Percentiles rank a stretch among this genome's conserved stretches.
phyloP scores from a whole-genome alignment of 106 monocot genomes.

The Acorus gramineus region DNA sequence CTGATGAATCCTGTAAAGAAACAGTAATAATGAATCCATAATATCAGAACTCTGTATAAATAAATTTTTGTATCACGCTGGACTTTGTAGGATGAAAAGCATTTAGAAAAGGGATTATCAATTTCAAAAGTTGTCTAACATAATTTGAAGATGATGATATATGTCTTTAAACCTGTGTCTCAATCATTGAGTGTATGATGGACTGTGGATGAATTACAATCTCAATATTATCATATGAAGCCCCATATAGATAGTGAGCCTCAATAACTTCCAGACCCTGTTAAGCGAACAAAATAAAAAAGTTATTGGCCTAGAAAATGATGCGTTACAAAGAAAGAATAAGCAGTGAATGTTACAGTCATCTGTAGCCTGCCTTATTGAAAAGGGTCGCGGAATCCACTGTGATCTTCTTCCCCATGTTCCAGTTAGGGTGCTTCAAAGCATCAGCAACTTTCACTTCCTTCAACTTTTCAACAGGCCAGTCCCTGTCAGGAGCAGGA shows the following conservation, averaged over 20 bases:
- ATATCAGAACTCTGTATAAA: no score
- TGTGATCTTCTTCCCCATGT: conserved; percentile 94
- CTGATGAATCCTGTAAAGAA: conserved; percentile 79
- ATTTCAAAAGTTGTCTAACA: background rate
- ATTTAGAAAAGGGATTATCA: no score
- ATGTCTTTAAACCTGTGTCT: conserved; percentile 63
- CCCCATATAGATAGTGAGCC: conserved; percentile 95
- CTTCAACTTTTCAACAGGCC: conserved; percentile 82
- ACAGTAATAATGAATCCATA: background rate
- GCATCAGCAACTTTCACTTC: conserved; percentile 98
- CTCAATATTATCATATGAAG: conserved; percentile 82
- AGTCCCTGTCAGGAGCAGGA: conserved; percentile 41
- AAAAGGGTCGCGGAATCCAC: conserved; percentile 96
- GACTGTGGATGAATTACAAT: conserved; percentile 96
- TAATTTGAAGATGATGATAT: background rate
- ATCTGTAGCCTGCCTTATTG: conserved; percentile 50
- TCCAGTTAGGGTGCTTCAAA: conserved; percentile 94
- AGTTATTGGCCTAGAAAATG: background rate
- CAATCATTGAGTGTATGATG: conserved; percentile 98
- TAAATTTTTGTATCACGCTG: no score
- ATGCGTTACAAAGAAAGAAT: no score
- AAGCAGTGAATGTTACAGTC: no score
- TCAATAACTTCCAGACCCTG: conserved; percentile 98
- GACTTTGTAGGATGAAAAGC: no score
- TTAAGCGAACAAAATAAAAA: background rate